Base-by-base conservation (phyloP, 2,329 filamentous ascomycete species). In the Trichophyton benhamiae region DNA sequence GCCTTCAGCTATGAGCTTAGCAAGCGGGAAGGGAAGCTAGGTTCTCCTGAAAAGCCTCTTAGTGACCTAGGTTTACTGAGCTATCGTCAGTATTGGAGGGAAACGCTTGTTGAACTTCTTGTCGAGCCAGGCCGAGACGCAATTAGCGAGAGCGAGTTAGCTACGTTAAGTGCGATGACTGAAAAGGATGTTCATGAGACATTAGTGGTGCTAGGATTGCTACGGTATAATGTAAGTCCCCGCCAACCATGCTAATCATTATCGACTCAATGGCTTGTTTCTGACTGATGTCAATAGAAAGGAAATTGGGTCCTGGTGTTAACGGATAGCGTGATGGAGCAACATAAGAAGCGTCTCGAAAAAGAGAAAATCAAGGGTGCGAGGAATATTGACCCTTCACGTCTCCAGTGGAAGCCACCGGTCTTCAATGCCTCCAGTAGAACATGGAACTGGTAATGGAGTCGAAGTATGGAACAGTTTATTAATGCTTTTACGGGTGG, bases 1-100 rank as follows among this genome's bases (percentile, higher is more conserved):
- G 91, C 95, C 66, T 97, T 99, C 75, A 96, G 90, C 3, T 99
- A 99, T 75, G 92, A 97, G 71, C 85, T 99, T 30, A 94, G 89
- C 70, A 95, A 92, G 74, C 90, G 95, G 62, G 95, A 99, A 76
- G 87, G 87, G 67, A 97, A 96, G 75, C 83, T 96, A 5, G 95
- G 95, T 1, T 96, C 91, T 7, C 95, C 94, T 0, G 94, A 99
- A 73, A 99, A 99, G 74, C 94, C 94, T 0, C 83, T 99, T 1
- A 95, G 89, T 41, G 94, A 99, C 81, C 74, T 99, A 61, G 94
- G 94, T 65, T 80, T 99, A 17, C 79, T 99, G 30, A 91, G 92
- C 68, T 99, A 99, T 74, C 86, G 94, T 58, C 92, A 96, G 66
- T 99, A 96, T 76, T 99, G 94, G 94, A 91, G 91, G 33, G 94